Conservation (phyloP, 2,329 filamentous ascomycete species). For the Fusarium staphyleae region DNA sequence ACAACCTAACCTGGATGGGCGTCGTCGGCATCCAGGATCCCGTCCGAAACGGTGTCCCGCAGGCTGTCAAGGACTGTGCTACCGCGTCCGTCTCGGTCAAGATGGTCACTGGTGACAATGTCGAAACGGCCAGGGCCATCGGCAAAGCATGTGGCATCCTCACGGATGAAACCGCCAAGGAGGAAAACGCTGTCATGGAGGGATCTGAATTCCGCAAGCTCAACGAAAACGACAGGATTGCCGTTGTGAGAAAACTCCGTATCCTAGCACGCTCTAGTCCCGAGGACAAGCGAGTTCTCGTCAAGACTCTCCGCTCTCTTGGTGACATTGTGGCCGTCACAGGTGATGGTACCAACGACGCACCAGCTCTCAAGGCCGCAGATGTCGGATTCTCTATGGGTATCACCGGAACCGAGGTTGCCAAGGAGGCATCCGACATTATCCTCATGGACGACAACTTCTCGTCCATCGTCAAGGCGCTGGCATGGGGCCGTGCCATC, state of each 20-base stretch:
- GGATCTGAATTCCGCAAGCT: conserved; percentile 63
- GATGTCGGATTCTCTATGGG: conserved; percentile 75
- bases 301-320: conserved; percentile 68
- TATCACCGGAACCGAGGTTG: conserved; percentile 70
- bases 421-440: conserved; percentile 70
- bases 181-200: conserved; percentile 55
- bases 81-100: conserved; percentile 71
- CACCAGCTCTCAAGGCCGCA: conserved; percentile 69
- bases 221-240: conserved; percentile 55
- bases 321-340: conserved; percentile 73
- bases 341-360: conserved; percentile 72
- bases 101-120: conserved; percentile 64
- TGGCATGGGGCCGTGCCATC: conserved; percentile 71
- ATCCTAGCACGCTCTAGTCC: conserved; percentile 74
- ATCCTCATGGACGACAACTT: conserved; percentile 74
- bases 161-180: conserved; percentile 66
- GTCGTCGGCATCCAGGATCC: conserved; percentile 72
- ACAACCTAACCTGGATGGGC: conserved; percentile 50
- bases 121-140: conserved; percentile 54
- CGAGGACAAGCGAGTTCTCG: conserved; percentile 72
- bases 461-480: conserved; percentile 68
- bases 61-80: conserved; percentile 68
- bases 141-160: conserved; percentile 53
- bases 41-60: conserved; percentile 66
- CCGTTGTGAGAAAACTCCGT: conserved; percentile 67